Percentiles rank a stretch among this genome's conserved stretches.
Conservation (phyloP, 108 stramenopile species). For the Nitzschia sp. region DNA sequence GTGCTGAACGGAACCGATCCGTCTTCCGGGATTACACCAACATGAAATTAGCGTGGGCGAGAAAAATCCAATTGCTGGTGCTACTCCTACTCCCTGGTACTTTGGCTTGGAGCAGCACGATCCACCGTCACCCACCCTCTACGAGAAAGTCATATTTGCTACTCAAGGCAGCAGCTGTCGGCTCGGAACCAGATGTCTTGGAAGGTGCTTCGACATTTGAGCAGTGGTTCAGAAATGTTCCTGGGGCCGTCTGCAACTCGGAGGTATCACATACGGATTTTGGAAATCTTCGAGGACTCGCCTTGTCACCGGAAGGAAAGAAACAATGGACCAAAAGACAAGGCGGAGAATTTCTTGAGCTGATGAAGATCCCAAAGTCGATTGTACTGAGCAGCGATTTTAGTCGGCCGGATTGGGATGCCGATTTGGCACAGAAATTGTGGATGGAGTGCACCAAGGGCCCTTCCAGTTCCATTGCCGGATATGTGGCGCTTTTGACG, state of each 20-base stretch:
- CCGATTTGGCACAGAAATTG: conserved; percentile 54
- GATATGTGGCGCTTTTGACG: conserved; percentile 37
- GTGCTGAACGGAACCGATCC: too few relatives aligned
- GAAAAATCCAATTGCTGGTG: too few relatives aligned
- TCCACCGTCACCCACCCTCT: too few relatives aligned
- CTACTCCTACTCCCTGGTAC: too few relatives aligned
- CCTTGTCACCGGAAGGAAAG: conserved; percentile 30
- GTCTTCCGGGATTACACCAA: too few relatives aligned
- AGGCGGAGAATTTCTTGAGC: not conserved
- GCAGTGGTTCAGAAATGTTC: conserved; percentile 44
- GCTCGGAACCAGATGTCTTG: conserved; percentile 24
- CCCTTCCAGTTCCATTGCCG: conserved; percentile 49
- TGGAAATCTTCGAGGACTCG: conserved; percentile 52
- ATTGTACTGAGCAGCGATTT: conserved; percentile 53
- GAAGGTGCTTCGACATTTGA: conserved; percentile 58
- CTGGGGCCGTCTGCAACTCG: conserved; percentile 11
- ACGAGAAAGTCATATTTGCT: not conserved
- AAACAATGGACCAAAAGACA: conserved; percentile 36
- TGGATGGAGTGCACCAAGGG: conserved; percentile 65
- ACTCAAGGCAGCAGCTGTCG: not conserved
- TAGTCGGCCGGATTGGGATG: conserved; percentile 62
- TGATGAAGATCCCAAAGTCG: conserved; percentile 50
- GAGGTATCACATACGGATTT: conserved; percentile 51
- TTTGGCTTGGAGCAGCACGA: too few relatives aligned
- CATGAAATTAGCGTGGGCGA: too few relatives aligned